Percentiles rank a stretch among this genome's conserved stretches.
These are phyloP conservation scores for Vinca minor DNA, from an alignment of 257 asterid genomes.

Conservation along the genomic window DNA sequence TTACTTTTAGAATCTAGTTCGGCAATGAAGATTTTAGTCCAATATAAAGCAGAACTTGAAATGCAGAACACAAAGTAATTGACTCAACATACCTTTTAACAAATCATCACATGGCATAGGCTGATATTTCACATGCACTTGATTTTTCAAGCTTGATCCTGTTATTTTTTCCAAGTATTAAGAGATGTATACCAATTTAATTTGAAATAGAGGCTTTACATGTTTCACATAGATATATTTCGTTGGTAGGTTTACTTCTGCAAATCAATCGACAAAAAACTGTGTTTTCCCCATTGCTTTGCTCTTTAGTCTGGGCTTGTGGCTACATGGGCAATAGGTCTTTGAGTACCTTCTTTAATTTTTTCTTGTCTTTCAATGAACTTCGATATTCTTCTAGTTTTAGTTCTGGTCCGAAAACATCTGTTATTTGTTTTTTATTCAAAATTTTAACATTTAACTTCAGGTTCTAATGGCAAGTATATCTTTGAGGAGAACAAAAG, in stretches of 20 bases:
- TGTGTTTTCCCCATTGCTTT: background rate
- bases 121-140: background rate
- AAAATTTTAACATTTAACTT: background rate
- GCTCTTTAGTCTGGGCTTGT: background rate
- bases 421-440: background rate
- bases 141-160: background rate
- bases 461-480: slow-evolving; percentile 74
- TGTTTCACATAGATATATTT: background rate
- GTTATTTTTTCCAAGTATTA: background rate
- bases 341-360: background rate
- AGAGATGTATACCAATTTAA: background rate
- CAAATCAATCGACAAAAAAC: background rate
- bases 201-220: background rate
- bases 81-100: background rate
- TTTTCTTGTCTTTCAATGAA: too few relatives aligned
- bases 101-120: background rate
- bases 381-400: background rate
- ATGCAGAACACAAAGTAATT: background rate
- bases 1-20: background rate
- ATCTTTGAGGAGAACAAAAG: slow-evolving; percentile 82
- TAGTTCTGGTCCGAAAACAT: background rate
- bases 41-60: background rate
- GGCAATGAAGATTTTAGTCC: background rate
- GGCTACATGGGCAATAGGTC: background rate
- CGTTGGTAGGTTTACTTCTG: background rate